Evolutionary conservation across 2,329 filamentous ascomycete genomes (phyloP), one percentile per base, ranked within the genome.

Genomic region (Cordyceps javanica): DNA sequence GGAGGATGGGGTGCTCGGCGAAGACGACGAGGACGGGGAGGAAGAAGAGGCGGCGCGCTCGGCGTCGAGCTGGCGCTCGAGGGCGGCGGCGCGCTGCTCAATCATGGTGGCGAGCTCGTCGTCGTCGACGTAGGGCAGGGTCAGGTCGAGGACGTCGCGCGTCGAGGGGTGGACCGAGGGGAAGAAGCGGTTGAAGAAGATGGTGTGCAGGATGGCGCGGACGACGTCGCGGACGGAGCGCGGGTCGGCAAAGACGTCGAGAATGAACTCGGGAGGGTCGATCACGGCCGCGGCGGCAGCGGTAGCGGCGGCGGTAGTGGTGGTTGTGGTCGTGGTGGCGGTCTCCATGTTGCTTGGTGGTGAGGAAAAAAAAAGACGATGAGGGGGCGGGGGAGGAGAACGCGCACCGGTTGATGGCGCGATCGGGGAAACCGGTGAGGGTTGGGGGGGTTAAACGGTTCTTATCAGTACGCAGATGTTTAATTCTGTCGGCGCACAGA

Each of bases 121-220:
- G 69, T 97, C 91, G 70, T 91, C 86, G 68, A 97, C 89, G 67
- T 90, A 89, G 53, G 94, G 92, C 28, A 97, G 83, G 34, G 91
- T 92, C 61, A 96, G 82, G 73, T 96, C 92, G 63, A 97, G 86
- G 62, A 97, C 86, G 69, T 97, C 92, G 75, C 91, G 87, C 62
- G 90, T 91, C 62, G 85, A 83, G 6, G 94, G 93, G 42, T 83
- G 79, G 65, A 97, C 82, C 59, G 90, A 87, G 58, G 91, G 91
- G 79, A 97, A 97, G 82, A 93, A 96, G 68, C 94, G 89, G 77
- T 97, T 92, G 82, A 97, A 97, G 84, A 97, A 99, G 72, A 97
- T 97, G 52, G 92, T 95, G 73, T 97, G 92, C 51, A 97, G 82
- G 70, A 97, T 89, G 62, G 89, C 93, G 85, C 93, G 92, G 62